Evolutionary conservation across 2,329 filamentous ascomycete species (phyloP), one percentile per base, ranked within the genome.

Genomic region (Talaromyces amestolkiae): DNA sequence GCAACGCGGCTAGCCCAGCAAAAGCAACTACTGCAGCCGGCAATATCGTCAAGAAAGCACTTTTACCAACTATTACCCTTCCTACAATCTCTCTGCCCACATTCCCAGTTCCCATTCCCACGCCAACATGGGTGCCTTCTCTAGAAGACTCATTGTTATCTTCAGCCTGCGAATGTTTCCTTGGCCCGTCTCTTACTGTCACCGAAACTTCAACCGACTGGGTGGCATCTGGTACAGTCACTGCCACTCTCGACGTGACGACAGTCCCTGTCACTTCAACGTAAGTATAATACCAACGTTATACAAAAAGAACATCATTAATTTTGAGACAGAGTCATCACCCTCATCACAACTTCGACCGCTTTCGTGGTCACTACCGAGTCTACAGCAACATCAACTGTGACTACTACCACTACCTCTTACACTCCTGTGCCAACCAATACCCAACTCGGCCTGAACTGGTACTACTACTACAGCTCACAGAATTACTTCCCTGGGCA

Each of bases 171-270:
- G 51, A 63, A 58, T 63, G 61, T 15, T 63, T 35, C 15, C 51
- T 63, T 22, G 61, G 63, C 3, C 24, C 63, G 1, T 64, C 63
- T 53, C 27, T 41, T 64, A 64, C 63, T 43, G 63, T 64, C 3
- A 64, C 63, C 10, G 17, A 59, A 24, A 64, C 63, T 41, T 39
- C 47, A 8, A 64, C 63, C 15, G 63, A 64, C 22, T 60, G 45
- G 45, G 35, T 64, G 3, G 63, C 39, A 3, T 64, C 63, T 4
- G 54, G 63, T 31, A 64, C 63, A 17, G 7, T 64, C 13, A 59
- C 63, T 13, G 63, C 63, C 8, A 60, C 63, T 13, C 10, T 64
- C 13, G 63, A 64, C 6, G 47, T 60, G 10, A 64, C 63, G 8
- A 64, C 63, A 3, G 33, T 63, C 13, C 61, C 61, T 17, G 39